Percentiles rank a stretch among this genome's conserved stretches.
These are phyloP conservation scores for Trichoderma sp. DNA, from an alignment of 2,329 filamentous ascomycete genomes.

Conservation along the genomic window DNA sequence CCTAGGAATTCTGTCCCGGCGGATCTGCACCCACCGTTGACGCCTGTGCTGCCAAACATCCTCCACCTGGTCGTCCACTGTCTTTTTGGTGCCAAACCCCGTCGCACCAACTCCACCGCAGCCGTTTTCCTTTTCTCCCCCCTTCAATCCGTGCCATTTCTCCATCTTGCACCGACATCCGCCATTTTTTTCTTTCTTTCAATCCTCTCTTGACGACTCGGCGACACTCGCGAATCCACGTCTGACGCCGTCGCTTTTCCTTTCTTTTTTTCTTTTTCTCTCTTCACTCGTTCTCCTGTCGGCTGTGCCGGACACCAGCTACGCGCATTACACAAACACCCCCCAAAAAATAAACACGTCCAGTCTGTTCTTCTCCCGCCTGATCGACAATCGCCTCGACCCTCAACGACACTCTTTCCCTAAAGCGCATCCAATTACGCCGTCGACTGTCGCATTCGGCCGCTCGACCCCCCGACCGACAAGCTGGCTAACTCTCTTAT, in stretches of 20 bases:
- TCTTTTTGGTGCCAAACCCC: conserved; percentile 4
- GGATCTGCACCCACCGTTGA: conserved; percentile 13
- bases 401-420: conserved; percentile 15
- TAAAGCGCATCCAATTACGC: not conserved
- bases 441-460: conserved; percentile 12
- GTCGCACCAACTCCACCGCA: conserved; percentile 18
- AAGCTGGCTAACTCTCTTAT: conserved; percentile 49
- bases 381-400: conserved; percentile 7
- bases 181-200: conserved; percentile 6
- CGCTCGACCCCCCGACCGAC: conserved; percentile 9
- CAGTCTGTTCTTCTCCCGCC: not conserved
- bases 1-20: conserved; percentile 7
- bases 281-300: conserved; percentile 14
- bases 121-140: conserved; percentile 4
- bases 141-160: conserved; percentile 6
- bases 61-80: not conserved
- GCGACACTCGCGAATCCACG: not conserved
- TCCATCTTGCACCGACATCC: conserved; percentile 8
- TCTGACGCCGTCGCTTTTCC: not conserved
- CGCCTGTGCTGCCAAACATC: conserved; percentile 10
- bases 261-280: not conserved
- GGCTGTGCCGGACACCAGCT: conserved; percentile 19
- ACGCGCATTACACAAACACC: not conserved
- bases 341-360: not conserved
- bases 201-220: not conserved